Percentiles rank a stretch among this genome's conserved stretches.
These are phyloP conservation scores for Trichosporon inkin DNA, from an alignment of 1,284 basidiomycete genomes.

Conservation along the genomic window DNA sequence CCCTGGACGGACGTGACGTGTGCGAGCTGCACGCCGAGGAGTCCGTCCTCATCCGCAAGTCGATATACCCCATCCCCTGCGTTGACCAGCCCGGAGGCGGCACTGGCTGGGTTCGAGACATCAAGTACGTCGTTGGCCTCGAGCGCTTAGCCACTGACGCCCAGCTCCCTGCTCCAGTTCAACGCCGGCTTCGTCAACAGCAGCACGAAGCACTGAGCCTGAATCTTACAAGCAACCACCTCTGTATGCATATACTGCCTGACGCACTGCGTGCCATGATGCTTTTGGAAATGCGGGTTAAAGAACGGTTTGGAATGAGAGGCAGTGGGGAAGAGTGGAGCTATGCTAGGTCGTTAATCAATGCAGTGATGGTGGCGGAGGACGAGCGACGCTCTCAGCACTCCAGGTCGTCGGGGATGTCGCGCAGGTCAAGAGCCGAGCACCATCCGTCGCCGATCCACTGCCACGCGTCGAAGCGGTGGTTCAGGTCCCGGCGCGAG, in stretches of 20 bases:
- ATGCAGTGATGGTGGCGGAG: neutral
- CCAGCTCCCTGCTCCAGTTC: slow-evolving; percentile 72
- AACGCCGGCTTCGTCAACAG: slow-evolving; percentile 88
- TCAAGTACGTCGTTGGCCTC: slow-evolving; percentile 58
- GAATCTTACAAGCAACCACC: slow-evolving; percentile 4
- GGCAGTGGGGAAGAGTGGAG: neutral
- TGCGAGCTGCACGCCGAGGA: slow-evolving; percentile 76
- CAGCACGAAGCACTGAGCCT: slow-evolving; percentile 26
- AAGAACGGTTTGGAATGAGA: no score
- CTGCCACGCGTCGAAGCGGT: slow-evolving; percentile 65
- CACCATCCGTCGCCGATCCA: slow-evolving; percentile 32
- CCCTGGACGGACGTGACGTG: slow-evolving; percentile 84
- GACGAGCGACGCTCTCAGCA: slow-evolving; percentile 7
- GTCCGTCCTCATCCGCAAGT: slow-evolving; percentile 77
- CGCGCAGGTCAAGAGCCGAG: slow-evolving; percentile 19
- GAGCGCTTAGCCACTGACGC: neutral
- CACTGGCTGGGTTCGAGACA: slow-evolving; percentile 93
- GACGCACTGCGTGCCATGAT: neutral
- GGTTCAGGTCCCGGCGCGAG: slow-evolving; percentile 71
- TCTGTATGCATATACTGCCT: slow-evolving; percentile 8
- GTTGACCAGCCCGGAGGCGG: slow-evolving; percentile 81
- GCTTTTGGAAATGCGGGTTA: slow-evolving; percentile 1
- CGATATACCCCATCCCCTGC: slow-evolving; percentile 86
- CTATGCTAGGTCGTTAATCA: neutral
- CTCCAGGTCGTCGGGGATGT: slow-evolving; percentile 16